Conservation (phyloP, 2,329 filamentous ascomycete species). For the Calonectria honghensis region DNA sequence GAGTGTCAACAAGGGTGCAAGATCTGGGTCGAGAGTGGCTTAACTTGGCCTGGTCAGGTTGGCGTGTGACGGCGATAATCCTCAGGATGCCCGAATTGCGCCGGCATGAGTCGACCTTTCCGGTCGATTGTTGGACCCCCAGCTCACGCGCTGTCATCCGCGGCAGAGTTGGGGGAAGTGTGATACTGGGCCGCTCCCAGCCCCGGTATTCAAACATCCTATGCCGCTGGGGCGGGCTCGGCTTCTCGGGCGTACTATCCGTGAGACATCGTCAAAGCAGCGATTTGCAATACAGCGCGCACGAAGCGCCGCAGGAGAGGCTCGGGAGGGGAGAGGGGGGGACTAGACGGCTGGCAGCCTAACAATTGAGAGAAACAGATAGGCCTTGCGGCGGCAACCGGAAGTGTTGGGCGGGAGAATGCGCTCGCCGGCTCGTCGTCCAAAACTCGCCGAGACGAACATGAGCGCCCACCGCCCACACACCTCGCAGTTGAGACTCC, state of each 20-base stretch:
- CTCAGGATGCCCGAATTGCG: slow-evolving; percentile 5
- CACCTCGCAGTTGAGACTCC: slow-evolving; percentile 16
- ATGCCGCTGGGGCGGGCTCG: slow-evolving; percentile 19
- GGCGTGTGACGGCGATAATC: slow-evolving; percentile 33
- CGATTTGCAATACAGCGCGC: slow-evolving; percentile 16
- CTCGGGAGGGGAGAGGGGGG: background rate
- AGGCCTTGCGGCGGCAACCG: slow-evolving; percentile 12
- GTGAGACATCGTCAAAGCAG: slow-evolving; percentile 33
- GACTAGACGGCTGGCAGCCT: background rate
- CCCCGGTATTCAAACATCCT: slow-evolving; percentile 15
- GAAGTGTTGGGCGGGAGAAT: slow-evolving; percentile 6
- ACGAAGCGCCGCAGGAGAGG: slow-evolving; percentile 19
- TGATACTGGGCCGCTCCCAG: slow-evolving; percentile 14
- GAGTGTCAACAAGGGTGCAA: slow-evolving; percentile 56
- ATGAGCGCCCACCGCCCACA: background rate
- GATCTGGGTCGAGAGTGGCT: slow-evolving; percentile 45
- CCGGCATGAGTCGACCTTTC: background rate
- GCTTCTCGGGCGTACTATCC: slow-evolving; percentile 24
- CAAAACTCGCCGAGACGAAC: slow-evolving; percentile 7
- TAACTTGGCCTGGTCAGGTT: slow-evolving; percentile 26
- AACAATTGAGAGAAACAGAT: background rate
- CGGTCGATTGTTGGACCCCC: slow-evolving; percentile 7
- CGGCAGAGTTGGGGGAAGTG: slow-evolving; percentile 8
- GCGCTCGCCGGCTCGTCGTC: background rate
- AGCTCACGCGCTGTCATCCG: background rate